Evolutionary conservation across 176 grass and related monocot species (phyloP), one percentile per base, ranked within the genome.

Genomic region (Oryza glumipatula): DNA sequence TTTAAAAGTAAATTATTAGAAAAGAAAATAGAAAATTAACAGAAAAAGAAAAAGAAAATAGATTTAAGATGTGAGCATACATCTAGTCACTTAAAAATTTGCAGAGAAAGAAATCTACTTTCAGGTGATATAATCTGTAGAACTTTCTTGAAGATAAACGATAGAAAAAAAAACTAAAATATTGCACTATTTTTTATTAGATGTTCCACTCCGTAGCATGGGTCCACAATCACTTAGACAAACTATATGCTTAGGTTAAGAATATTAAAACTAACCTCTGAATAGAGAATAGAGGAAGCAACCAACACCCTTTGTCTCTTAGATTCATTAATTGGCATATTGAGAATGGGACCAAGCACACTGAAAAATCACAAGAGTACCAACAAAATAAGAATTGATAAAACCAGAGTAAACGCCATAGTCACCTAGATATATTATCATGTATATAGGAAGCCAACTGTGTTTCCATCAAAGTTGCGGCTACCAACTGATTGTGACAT

Each of bases 291-390:
- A 85, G 89, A 96, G 60, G 89, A 99, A 84, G 96, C 93, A 84
- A 96, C 96, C 86, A 99, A 81, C 71, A 96, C 96, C 70, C 96
- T 94, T 58, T 98, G 96, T 88, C 96, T 90, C 88, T 95, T 98
- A 11, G 93, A 94, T 86, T 98, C 96, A 41, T 81, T 79, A 73
- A 96, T 94, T 74, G 96, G 96, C 91, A 92, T 98, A 89, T 98
- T 98, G 46, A 98, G 85, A 82, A 98, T 91, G 68, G 96, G 93
- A n/a, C 90, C 93, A 86, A 98, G 96, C 81, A 98, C 96, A 89
- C 96, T 98, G 91, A 76, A 84, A n/a, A 88, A n/a, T 76, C 70
- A 90, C 70, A 90, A 80, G 64, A 79, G 70, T 88, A 77, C 70
- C 78, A 81, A 65, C 72, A 45, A 84, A 87, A 79, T 72, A 84